phyloP scores from a whole-genome alignment of 2,329 filamentous ascomycete species.

The Colletotrichum gloeosporioides region DNA sequence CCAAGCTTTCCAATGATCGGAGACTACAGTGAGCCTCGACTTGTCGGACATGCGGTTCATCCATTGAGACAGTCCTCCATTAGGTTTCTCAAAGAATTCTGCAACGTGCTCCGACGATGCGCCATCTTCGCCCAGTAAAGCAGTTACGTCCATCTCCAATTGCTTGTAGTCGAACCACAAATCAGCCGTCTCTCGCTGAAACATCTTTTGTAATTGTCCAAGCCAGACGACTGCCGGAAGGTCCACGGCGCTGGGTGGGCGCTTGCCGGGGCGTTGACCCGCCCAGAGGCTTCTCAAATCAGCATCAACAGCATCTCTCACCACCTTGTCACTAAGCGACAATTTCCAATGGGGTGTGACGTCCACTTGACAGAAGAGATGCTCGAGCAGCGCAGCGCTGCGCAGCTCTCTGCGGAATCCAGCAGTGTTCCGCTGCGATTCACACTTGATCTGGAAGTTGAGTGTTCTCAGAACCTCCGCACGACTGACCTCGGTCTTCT shows the following conservation, averaged over 20 bases:
- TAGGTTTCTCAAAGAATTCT: background rate
- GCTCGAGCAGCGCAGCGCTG: background rate
- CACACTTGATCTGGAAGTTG: background rate
- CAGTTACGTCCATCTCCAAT: too few relatives aligned
- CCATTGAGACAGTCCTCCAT: background rate
- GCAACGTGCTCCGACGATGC: background rate
- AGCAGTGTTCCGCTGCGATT: background rate
- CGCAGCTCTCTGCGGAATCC: background rate
- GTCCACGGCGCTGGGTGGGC: background rate
- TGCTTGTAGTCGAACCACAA: background rate
- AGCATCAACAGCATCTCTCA: background rate
- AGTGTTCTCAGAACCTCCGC: background rate
- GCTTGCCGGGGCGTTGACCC: too few relatives aligned
- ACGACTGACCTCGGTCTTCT: too few relatives aligned
- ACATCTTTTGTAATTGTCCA: background rate
- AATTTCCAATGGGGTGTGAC: background rate
- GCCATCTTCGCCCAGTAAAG: background rate
- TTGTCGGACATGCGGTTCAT: background rate
- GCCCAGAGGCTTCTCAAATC: too few relatives aligned
- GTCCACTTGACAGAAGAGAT: background rate
- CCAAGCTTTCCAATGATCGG: background rate
- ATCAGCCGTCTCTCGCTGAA: background rate
- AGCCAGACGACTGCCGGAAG: background rate
- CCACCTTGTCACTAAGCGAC: background rate
- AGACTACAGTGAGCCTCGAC: background rate